Evolutionary conservation across 306 rosid species (phyloP).

Genomic region (Hippophae rhamnoides): DNA sequence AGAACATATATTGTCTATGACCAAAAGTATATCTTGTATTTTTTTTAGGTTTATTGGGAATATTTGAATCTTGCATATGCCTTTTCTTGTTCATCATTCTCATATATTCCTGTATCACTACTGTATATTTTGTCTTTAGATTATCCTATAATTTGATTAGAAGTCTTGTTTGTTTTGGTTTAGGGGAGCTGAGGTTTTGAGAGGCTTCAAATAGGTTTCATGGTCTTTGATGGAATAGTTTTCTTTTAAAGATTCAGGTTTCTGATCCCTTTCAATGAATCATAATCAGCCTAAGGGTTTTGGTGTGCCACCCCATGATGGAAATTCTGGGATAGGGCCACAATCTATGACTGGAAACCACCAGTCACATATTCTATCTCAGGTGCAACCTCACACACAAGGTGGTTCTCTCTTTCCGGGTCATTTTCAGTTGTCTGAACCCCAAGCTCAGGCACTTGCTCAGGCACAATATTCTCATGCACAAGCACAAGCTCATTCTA

Average conservation of each 20-base stretch:
- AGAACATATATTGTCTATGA: no score
- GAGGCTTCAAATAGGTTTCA: constrained; percentile 10
- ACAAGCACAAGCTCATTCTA: constrained; percentile 45
- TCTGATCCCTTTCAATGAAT: constrained; percentile 34
- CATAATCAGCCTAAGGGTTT: constrained; percentile 37
- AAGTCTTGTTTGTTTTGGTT: background rate
- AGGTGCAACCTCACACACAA: constrained; percentile 69
- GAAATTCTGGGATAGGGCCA: constrained; percentile 42
- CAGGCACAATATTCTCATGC: constrained; percentile 34
- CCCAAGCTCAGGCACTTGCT: constrained; percentile 48
- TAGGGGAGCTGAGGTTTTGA: constrained; percentile 8
- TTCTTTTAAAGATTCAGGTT: constrained; percentile 10
- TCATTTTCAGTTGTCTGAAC: constrained; percentile 89
- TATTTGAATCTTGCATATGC: no score
- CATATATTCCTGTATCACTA: no score
- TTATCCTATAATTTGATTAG: no score
- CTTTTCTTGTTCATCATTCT: no score
- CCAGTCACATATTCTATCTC: constrained; percentile 59
- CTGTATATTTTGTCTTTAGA: no score
- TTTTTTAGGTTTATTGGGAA: no score
- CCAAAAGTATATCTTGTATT: no score
- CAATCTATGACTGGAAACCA: constrained; percentile 35
- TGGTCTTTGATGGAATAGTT: constrained; percentile 13
- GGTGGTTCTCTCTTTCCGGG: constrained; percentile 68
- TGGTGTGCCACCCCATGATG: constrained; percentile 40